A percentile compares a stretch with the other conserved stretches of the same genome.
phyloP scores from a whole-genome alignment of 805 yeast genomes.

The Yarrowia osloensis region DNA sequence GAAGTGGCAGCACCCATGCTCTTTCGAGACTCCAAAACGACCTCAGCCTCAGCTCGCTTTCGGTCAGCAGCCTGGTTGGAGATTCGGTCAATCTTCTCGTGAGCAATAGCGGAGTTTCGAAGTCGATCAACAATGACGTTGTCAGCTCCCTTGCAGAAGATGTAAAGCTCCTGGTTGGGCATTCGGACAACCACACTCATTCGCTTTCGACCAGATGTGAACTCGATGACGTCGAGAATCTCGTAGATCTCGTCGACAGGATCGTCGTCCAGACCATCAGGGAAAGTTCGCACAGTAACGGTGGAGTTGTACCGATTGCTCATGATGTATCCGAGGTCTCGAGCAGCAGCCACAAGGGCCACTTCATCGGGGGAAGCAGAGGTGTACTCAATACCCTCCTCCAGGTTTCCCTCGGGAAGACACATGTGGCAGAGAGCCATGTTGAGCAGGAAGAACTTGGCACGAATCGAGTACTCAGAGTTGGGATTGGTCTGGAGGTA shows the following conservation, averaged over 20 bases:
- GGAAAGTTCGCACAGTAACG: constrained; percentile 74
- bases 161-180: constrained; percentile 72
- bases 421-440: constrained; percentile 90
- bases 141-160: constrained; percentile 96
- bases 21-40: constrained; percentile 50
- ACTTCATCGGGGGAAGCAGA: constrained; percentile 96
- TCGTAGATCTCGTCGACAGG: constrained; percentile 71
- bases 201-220: constrained; percentile 83
- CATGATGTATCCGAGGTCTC: constrained; percentile 91
- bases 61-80: constrained; percentile 59
- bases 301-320: constrained; percentile 62
- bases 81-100: constrained; percentile 64
- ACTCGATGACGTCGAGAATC: constrained; percentile 79
- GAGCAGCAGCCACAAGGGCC: constrained; percentile 90
- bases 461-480: constrained; percentile 66
- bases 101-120: constrained; percentile 58
- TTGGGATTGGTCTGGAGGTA: constrained; percentile 74
- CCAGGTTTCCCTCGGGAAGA: constrained; percentile 53
- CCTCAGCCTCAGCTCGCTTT: constrained; percentile 74
- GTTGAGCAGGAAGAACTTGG: constrained; percentile 74
- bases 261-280: constrained; percentile 69
- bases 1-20: constrained; percentile 50
- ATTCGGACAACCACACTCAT: constrained; percentile 85
- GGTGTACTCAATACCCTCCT: constrained; percentile 71
- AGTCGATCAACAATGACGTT: constrained; percentile 79